A percentile compares a stretch with the other conserved stretches of the same genome.
Conservation (phyloP, 768 basidiomycete species). For the Tylopilus sp. region DNA sequence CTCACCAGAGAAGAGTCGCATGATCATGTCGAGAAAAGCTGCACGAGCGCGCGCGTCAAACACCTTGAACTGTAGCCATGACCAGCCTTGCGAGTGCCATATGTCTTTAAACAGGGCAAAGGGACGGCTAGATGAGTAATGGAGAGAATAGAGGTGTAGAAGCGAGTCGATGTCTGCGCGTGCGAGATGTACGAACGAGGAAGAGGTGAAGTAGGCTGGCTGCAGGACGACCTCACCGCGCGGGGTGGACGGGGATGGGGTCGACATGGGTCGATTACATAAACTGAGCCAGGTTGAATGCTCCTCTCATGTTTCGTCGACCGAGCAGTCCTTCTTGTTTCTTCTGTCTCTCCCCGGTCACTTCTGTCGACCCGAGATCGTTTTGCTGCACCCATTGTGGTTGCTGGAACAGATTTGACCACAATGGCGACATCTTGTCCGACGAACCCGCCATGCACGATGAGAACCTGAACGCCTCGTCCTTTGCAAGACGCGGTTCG, state of each 20-base stretch:
- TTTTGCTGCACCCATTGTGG: constrained; percentile 66
- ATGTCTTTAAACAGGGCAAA: constrained; percentile 69
- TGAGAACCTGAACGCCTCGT: constrained; percentile 61
- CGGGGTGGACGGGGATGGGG: constrained; percentile 51
- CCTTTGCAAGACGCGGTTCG: constrained; percentile 73
- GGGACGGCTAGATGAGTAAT: constrained; percentile 36
- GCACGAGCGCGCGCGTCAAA: constrained; percentile 67
- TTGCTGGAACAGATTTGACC: constrained; percentile 74
- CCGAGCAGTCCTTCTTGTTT: constrained; percentile 52
- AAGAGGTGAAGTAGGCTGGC: constrained; percentile 76
- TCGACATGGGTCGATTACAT: constrained; percentile 34
- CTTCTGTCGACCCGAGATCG: constrained; percentile 45
- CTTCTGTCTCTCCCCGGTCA: constrained; percentile 57
- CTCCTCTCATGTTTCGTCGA: neutral
- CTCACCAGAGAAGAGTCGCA: constrained; percentile 67
- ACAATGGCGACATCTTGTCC: constrained; percentile 72
- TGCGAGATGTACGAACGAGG: constrained; percentile 61
- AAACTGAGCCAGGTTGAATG: neutral
- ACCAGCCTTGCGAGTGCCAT: constrained; percentile 70
- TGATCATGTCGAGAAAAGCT: constrained; percentile 53
- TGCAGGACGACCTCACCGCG: constrained; percentile 67
- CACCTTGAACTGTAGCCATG: constrained; percentile 71
- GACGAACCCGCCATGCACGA: constrained; percentile 90
- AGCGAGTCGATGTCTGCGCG: constrained; percentile 62
- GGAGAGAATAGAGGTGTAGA: constrained; percentile 47